Conservation (phyloP, 2,329 filamentous ascomycete species). For the Tolypocladium guangdongense region DNA sequence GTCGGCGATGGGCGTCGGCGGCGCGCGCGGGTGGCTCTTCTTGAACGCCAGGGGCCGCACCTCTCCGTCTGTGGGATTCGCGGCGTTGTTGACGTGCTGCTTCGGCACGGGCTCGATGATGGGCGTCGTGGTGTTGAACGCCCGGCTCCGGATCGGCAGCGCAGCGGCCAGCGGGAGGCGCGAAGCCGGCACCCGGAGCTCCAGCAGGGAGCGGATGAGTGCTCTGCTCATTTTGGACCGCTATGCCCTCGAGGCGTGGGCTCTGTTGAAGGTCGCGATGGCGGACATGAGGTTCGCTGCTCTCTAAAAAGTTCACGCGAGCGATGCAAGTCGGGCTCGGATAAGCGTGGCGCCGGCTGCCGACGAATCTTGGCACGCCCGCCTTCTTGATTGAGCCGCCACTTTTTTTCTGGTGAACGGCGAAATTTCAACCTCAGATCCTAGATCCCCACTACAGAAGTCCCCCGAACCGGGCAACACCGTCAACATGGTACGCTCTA, state of each 20-base stretch:
- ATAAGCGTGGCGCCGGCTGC: conserved; percentile 23
- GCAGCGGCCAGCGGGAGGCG: conserved; percentile 13
- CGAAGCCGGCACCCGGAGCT: conserved; percentile 37
- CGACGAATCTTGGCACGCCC: conserved; percentile 7
- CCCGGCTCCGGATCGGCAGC: conserved; percentile 18
- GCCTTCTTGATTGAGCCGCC: background rate
- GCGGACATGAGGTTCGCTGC: conserved; percentile 2
- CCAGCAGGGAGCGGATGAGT: conserved; percentile 52
- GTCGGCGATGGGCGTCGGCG: conserved; percentile 34
- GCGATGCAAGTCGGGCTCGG: conserved; percentile 10
- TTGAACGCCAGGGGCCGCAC: conserved; percentile 26
- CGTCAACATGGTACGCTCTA: conserved; percentile 21
- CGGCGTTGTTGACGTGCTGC: conserved; percentile 24
- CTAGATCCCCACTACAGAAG: background rate
- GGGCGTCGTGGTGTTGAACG: conserved; percentile 38
- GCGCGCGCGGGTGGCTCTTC: conserved; percentile 25
- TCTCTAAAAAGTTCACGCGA: conserved; percentile 8
- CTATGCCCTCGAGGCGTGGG: conserved; percentile 12
- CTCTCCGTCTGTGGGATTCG: conserved; percentile 22
- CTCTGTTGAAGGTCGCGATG: conserved; percentile 12
- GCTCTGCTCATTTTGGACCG: conserved; percentile 41
- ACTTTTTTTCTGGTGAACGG: conserved; percentile 5
- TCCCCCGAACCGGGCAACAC: conserved; percentile 2
- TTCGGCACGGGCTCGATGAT: conserved; percentile 31
- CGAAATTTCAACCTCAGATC: conserved; percentile 6